Evolutionary conservation across 345 rosid species (phyloP).

Genomic region (Ceriops tagal): DNA sequence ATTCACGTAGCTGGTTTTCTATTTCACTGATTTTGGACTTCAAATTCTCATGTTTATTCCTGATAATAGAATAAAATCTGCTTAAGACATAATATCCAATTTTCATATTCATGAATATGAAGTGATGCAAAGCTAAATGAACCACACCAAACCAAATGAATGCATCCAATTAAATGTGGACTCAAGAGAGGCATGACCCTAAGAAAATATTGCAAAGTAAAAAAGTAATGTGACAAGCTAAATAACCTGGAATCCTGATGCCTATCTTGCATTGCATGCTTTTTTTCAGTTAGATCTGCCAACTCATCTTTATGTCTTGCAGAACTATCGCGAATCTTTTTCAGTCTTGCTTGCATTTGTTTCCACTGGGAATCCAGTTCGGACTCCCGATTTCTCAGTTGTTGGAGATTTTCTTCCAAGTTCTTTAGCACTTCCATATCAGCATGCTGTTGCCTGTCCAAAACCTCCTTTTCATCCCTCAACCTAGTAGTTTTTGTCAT

Average conservation of each 20-base stretch:
- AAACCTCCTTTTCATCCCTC: conserved; percentile 91
- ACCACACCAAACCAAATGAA: not conserved
- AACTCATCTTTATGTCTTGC: conserved; percentile 58
- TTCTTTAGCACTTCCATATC: conserved; percentile 85
- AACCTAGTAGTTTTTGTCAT: conserved; percentile 83
- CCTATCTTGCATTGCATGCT: conserved; percentile 67
- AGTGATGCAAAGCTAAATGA: not conserved
- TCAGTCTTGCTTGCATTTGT: conserved; percentile 61
- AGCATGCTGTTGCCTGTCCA: conserved; percentile 88
- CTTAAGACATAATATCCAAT: not conserved
- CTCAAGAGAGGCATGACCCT: not conserved
- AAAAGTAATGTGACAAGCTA: conserved; percentile 10
- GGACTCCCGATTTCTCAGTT: conserved; percentile 65
- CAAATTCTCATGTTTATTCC: conserved; percentile 66
- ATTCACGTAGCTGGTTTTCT: conserved; percentile 82
- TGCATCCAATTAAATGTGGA: not conserved
- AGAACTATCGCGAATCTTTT: conserved; percentile 58
- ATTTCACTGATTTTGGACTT: conserved; percentile 71
- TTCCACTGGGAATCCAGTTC: conserved; percentile 76
- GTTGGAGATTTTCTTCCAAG: conserved; percentile 93
- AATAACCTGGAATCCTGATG: conserved; percentile 72
- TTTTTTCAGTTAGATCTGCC: conserved; percentile 52
- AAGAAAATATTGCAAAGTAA: conserved; percentile 16
- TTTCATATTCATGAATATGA: not conserved
- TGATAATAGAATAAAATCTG: conserved; percentile 20